Percentiles rank a stretch among this genome's conserved stretches.
Evolutionary conservation across 2,329 filamentous ascomycete genomes (phyloP).

Genomic region (Beauveria medogensis): DNA sequence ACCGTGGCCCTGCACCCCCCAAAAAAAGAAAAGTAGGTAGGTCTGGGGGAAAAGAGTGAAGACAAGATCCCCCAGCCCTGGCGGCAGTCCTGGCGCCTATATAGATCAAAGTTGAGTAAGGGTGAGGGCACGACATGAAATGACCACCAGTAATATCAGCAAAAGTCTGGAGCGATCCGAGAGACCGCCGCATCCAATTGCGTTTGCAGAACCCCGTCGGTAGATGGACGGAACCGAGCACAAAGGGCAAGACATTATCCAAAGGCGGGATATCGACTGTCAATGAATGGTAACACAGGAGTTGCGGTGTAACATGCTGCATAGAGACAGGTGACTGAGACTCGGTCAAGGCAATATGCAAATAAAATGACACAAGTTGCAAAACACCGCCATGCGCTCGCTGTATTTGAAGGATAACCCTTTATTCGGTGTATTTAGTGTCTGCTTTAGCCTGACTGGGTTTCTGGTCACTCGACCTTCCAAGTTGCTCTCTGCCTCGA

Average conservation of each 20-base stretch:
- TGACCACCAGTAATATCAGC: not conserved
- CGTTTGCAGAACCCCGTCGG: no score
- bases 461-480: no score
- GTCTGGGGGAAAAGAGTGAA: no score
- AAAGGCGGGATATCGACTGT: not conserved
- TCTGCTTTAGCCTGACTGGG: no score
- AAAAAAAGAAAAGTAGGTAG: no score
- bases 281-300: not conserved
- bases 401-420: not conserved
- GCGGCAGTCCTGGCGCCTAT: not conserved
- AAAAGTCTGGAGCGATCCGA: not conserved
- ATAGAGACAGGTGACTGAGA: not conserved
- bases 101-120: not conserved
- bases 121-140: not conserved
- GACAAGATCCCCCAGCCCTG: no score
- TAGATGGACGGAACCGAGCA: not conserved
- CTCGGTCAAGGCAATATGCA: not conserved
- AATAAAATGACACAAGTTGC: not conserved
- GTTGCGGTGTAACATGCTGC: conserved; percentile 5
- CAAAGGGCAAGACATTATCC: not conserved
- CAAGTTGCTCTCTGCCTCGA: no score
- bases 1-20: not conserved
- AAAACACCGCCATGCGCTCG: not conserved
- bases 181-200: not conserved
- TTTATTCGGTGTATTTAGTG: no score